phyloP scores from a whole-genome alignment of 192 early-diverging fungal species.

The Coemansia sp. region DNA sequence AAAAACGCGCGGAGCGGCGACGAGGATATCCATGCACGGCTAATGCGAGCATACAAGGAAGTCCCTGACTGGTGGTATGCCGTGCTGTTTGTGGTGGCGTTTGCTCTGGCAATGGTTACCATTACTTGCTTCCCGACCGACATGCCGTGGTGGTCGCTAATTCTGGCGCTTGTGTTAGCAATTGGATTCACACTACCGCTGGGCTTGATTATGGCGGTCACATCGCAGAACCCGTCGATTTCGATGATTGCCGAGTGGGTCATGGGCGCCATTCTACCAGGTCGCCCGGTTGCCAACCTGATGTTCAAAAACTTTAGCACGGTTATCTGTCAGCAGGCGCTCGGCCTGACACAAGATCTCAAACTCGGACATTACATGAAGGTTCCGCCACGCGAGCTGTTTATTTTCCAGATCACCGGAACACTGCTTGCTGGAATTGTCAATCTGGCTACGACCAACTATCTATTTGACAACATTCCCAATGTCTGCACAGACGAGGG shows the following conservation, averaged over 20 bases:
- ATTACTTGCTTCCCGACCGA: constrained; percentile 51
- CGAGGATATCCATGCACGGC: constrained; percentile 24
- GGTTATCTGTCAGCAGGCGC: constrained; percentile 59
- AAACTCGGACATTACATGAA: constrained; percentile 72
- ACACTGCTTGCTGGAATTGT: constrained; percentile 54
- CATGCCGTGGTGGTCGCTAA: constrained; percentile 62
- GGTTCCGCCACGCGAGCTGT: constrained; percentile 64
- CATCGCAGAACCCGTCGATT: constrained; percentile 54
- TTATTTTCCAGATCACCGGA: constrained; percentile 59
- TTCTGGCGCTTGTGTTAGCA: constrained; percentile 50
- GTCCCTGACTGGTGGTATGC: constrained; percentile 59
- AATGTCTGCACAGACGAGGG: constrained; percentile 5
- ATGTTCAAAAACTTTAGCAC: constrained; percentile 69
- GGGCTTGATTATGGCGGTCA: constrained; percentile 62
- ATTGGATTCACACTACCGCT: constrained; percentile 59
- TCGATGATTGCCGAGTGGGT: constrained; percentile 63
- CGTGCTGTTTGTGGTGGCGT: constrained; percentile 33
- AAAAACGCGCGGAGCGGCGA: no score
- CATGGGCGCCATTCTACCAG: constrained; percentile 61
- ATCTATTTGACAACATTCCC: not conserved
- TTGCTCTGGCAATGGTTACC: constrained; percentile 32
- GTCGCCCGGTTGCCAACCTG: constrained; percentile 61
- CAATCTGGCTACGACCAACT: constrained; percentile 4
- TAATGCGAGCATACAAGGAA: constrained; percentile 63
- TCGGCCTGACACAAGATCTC: constrained; percentile 59